phyloP scores from a whole-genome alignment of 139 green algal species.

The Monoraphidium neglectum region DNA sequence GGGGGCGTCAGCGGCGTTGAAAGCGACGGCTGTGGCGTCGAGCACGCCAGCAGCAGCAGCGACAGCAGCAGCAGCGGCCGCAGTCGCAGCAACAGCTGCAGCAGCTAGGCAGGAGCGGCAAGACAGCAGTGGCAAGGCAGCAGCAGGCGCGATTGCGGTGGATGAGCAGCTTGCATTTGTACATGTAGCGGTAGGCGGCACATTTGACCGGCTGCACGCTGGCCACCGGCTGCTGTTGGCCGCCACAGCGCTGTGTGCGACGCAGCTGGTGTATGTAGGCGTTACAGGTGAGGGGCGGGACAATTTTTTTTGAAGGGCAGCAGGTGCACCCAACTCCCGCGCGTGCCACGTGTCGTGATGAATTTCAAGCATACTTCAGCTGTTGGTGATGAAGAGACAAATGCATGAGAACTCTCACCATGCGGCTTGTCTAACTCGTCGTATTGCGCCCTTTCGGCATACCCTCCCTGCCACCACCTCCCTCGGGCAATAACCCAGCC shows the following conservation, averaged over 20 bases:
- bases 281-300: slow-evolving; percentile 63
- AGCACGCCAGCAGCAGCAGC: neutral
- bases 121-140: neutral
- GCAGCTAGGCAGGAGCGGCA: neutral
- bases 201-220: slow-evolving; percentile 93
- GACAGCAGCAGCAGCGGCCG: neutral
- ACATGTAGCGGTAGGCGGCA: slow-evolving; percentile 86
- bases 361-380: neutral
- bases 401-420: neutral
- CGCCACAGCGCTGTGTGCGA: slow-evolving; percentile 64
- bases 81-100: slow-evolving; percentile 2
- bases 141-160: neutral
- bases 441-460: neutral
- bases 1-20: neutral
- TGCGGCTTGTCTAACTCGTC: neutral
- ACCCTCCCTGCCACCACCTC: neutral
- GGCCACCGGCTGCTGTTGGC: slow-evolving; percentile 91
- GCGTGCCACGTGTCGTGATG: neutral
- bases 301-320: neutral
- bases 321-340: neutral
- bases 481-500: slow-evolving; percentile 36
- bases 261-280: slow-evolving; percentile 65
- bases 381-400: neutral
- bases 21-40: too few species aligned
- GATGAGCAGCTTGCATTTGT: slow-evolving; percentile 48